Conservation (phyloP, 345 rosid species). For the Salix koriyanagi region DNA sequence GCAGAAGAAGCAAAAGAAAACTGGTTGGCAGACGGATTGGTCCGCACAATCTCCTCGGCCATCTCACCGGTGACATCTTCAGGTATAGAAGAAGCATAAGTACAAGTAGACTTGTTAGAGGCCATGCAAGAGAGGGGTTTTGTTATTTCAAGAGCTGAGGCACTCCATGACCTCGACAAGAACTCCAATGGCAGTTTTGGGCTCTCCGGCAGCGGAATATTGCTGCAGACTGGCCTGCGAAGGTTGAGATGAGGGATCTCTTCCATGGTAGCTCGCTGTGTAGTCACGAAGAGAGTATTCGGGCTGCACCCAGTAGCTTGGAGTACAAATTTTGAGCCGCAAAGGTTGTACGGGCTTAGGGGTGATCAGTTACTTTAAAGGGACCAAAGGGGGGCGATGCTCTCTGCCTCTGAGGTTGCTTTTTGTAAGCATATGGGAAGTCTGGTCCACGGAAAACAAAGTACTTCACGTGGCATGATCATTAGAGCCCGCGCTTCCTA, state of each 20-base stretch:
- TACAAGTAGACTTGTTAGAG: conserved; percentile 21
- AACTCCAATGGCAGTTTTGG: conserved; percentile 93
- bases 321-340: not conserved
- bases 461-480: not conserved
- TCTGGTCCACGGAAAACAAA: not conserved
- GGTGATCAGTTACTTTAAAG: not conserved
- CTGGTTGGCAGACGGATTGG: conserved; percentile 25
- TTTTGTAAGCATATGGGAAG: conserved; percentile 6
- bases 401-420: not conserved
- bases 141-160: conserved; percentile 74
- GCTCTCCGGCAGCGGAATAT: conserved; percentile 62
- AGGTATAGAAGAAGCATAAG: conserved; percentile 42
- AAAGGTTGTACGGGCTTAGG: not conserved
- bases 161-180: conserved; percentile 85
- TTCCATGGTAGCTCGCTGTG: conserved; percentile 18
- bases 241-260: conserved; percentile 36
- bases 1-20: conserved; percentile 68
- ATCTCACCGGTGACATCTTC: conserved; percentile 44
- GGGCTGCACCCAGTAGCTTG: not conserved
- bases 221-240: conserved; percentile 24
- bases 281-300: not conserved
- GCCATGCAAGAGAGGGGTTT: conserved; percentile 48
- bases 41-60: conserved; percentile 10
- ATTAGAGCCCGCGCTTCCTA: not conserved
- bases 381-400: not conserved